Evolutionary conservation across 345 rosid genomes (phyloP), one percentile per base, ranked within the genome.

Genomic region (Corchorus olitorius): DNA sequence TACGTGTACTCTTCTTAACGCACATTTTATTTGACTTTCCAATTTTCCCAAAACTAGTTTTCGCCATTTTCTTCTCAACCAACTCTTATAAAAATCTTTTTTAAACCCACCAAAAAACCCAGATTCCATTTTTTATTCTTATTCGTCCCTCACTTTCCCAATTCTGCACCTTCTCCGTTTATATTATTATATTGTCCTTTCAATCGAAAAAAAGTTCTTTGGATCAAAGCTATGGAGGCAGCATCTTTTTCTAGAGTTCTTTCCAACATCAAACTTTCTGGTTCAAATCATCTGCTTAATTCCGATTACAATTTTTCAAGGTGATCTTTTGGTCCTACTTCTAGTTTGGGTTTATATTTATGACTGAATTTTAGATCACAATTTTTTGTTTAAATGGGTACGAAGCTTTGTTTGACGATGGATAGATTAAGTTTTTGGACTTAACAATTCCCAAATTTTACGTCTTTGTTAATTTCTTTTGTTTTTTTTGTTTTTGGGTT

Each of bases 51-150:
- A 39, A 22, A 14, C 39, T 20, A 27, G 6, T 6, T 67, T 46
- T 67, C 41, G 39, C 39, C 56, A 48, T 48, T 68, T 68, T 52
- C 13, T 27, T 48, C 72, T 68, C 56, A 68, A 68, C 72, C 3
- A 48, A 48, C 72, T n/a, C 41, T 7, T 8, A 56, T 11, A 9
- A 19, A 56, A 7, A 20, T 20, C 61, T 20, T 22, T 56, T 4
- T n/a, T 11, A 2, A 55, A 19, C 10, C 22, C 27, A 19, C 60
- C 60, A n/a, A 56, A 56, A 56, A 19, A 19, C 56, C 72, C 72
- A 22, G 56, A 48, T 56, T 56, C n/a, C n/a, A 17, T 9, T 56
- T 56, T 56, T 8, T 6, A 13, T 43, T n/a, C n/a, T 9, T 8
- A 9, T 5, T 41, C 41, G 2, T 8, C 41, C 8, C 14, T 8